phyloP scores from a whole-genome alignment of 768 basidiomycete genomes.

The Phaffia australis region DNA sequence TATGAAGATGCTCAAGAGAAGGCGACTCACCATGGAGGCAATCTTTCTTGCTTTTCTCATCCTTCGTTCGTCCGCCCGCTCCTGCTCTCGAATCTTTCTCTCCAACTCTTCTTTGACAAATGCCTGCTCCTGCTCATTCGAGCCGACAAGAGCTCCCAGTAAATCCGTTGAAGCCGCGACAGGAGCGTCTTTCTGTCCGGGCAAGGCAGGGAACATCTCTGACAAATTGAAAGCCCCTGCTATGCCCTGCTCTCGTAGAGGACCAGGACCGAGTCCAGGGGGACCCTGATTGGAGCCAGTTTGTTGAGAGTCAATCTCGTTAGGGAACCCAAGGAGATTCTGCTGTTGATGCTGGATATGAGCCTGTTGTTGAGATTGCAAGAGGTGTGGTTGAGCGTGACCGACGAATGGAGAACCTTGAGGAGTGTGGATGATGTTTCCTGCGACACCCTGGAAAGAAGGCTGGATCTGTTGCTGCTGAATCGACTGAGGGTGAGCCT shows the following conservation, averaged over 20 bases:
- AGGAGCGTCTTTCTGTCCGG: slow-evolving; percentile 14
- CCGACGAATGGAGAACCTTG: too few species aligned
- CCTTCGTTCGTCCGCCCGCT: slow-evolving; percentile 29
- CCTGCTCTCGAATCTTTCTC: slow-evolving; percentile 30
- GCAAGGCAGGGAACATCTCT: slow-evolving; percentile 27
- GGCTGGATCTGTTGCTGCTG: too few species aligned
- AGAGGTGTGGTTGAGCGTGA: too few species aligned
- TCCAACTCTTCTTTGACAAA: slow-evolving; percentile 28
- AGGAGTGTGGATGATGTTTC: too few species aligned
- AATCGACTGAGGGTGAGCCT: too few species aligned
- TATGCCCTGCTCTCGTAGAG: background rate
- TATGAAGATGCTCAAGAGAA: slow-evolving; percentile 21
- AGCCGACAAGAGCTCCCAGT: slow-evolving; percentile 19
- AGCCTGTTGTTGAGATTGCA: background rate
- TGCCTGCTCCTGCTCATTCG: slow-evolving; percentile 24
- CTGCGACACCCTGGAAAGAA: too few species aligned
- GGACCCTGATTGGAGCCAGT: background rate
- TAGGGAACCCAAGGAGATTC: slow-evolving; percentile 1
- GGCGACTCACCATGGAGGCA: slow-evolving; percentile 33
- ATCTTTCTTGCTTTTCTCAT: slow-evolving; percentile 31
- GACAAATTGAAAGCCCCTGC: slow-evolving; percentile 18
- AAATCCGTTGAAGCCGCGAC: slow-evolving; percentile 21
- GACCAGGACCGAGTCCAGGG: background rate
- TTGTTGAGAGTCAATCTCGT: slow-evolving; percentile 5
- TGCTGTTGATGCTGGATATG: slow-evolving; percentile 13